Percentiles rank a stretch among this genome's conserved stretches.
phyloP scores from a whole-genome alignment of 768 basidiomycete species.

The Ramaria rubella region DNA sequence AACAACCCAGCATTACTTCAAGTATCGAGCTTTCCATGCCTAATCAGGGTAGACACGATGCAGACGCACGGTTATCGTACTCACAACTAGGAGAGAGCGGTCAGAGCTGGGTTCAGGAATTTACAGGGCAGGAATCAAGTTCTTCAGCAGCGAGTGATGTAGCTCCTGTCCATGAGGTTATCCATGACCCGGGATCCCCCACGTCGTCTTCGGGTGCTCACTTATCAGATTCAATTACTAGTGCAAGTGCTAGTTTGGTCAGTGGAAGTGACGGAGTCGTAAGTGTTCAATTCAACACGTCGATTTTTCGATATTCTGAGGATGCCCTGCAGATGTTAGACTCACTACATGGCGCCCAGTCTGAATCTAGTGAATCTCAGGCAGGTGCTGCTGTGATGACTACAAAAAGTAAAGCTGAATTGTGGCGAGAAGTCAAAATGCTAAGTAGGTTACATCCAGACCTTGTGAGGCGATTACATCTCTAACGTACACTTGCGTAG shows the following conservation, averaged over 20 bases:
- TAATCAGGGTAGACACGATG: slow-evolving; percentile 23
- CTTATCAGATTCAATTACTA: slow-evolving; percentile 17
- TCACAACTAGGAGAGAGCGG: slow-evolving; percentile 28
- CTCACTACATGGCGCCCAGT: slow-evolving; percentile 11
- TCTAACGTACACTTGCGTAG: slow-evolving; percentile 34
- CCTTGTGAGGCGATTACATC: not conserved
- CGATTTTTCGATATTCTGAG: slow-evolving; percentile 4
- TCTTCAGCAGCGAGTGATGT: not conserved
- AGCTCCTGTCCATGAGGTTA: not conserved
- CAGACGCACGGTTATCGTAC: slow-evolving; percentile 29
- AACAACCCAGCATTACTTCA: slow-evolving; percentile 28
- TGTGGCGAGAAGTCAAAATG: slow-evolving; percentile 92
- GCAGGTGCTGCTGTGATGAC: slow-evolving; percentile 20
- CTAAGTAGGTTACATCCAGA: slow-evolving; percentile 45
- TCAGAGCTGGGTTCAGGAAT: slow-evolving; percentile 40
- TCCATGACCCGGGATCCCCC: slow-evolving; percentile 4
- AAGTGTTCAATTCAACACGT: not conserved
- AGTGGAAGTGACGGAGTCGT: slow-evolving; percentile 11
- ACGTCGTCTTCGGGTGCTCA: slow-evolving; percentile 10
- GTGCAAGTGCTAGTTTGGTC: slow-evolving; percentile 16
- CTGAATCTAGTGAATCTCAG: slow-evolving; percentile 9
- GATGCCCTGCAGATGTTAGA: slow-evolving; percentile 8
- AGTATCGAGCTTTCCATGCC: slow-evolving; percentile 30
- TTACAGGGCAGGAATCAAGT: slow-evolving; percentile 13
- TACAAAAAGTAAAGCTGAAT: slow-evolving; percentile 61